A percentile compares a stretch with the other conserved stretches of the same genome.
These are phyloP conservation scores for Corylus heterophylla DNA, from an alignment of 306 rosid genomes.

Conservation along the genomic window DNA sequence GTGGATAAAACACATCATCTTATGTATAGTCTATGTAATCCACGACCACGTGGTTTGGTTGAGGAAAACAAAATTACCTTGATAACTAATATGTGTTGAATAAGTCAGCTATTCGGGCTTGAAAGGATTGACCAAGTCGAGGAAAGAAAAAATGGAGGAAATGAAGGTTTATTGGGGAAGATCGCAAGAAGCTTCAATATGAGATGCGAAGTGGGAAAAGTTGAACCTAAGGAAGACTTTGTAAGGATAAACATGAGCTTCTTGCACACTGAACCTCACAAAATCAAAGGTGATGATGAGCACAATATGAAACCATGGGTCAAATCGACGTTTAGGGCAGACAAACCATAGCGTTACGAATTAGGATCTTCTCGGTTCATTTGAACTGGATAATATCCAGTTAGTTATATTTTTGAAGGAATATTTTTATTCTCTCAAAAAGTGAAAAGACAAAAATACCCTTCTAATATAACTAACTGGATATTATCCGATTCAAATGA, in stretches of 20 bases:
- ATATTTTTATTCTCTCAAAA: too few relatives aligned
- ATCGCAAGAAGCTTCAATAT: background rate
- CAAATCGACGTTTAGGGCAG: too few relatives aligned
- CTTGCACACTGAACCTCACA: background rate
- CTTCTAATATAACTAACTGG: too few relatives aligned
- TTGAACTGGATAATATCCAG: too few relatives aligned
- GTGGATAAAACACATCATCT: too few relatives aligned
- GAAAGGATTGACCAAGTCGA: background rate
- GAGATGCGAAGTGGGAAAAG: background rate
- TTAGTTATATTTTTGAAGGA: too few relatives aligned
- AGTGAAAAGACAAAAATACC: too few relatives aligned
- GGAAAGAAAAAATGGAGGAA: background rate
- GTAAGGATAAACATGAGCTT: background rate
- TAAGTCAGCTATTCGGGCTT: background rate
- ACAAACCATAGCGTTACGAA: too few relatives aligned
- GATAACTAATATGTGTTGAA: background rate
- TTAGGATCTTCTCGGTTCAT: too few relatives aligned
- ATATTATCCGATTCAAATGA: too few relatives aligned
- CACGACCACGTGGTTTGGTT: too few relatives aligned
- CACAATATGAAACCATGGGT: background rate
- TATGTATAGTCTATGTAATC: too few relatives aligned
- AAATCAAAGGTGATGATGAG: background rate
- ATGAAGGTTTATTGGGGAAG: background rate
- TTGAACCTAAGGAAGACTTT: background rate
- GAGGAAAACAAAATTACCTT: background rate